Evolutionary conservation across 2,329 filamentous ascomycete species (phyloP).

Genomic region (Penicillium crustosum): DNA sequence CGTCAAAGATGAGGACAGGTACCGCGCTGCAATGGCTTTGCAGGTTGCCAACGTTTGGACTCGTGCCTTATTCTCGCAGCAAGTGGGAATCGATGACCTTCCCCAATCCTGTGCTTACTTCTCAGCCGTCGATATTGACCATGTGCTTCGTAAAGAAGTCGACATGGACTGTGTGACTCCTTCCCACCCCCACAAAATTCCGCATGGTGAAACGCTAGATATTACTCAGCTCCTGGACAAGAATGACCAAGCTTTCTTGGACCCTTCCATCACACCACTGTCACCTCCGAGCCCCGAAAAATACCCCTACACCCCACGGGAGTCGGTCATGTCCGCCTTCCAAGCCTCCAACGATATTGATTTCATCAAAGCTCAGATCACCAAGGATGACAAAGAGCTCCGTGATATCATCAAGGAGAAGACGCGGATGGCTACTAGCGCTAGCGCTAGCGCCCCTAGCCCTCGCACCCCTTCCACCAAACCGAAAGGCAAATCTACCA

Average conservation of each 20-base stretch:
- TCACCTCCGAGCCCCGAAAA: constrained; percentile 60
- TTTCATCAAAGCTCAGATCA: constrained; percentile 84
- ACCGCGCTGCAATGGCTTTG: constrained; percentile 85
- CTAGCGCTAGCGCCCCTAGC: constrained; percentile 11
- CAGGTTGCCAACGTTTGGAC: constrained; percentile 97
- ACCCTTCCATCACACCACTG: constrained; percentile 60
- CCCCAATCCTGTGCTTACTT: constrained; percentile 95
- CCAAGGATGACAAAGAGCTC: constrained; percentile 70
- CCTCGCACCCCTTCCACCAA: constrained; percentile 25
- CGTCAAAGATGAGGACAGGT: constrained; percentile 80
- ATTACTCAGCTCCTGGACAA: constrained; percentile 76
- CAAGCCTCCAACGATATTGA: constrained; percentile 54
- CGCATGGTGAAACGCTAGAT: constrained; percentile 82
- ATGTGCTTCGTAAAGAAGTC: constrained; percentile 95
- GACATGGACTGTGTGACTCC: constrained; percentile 97
- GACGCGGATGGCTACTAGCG: constrained; percentile 40
- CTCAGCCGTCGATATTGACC: constrained; percentile 90
- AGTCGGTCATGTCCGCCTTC: constrained; percentile 76
- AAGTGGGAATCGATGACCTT: constrained; percentile 92
- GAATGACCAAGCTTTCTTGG: constrained; percentile 66
- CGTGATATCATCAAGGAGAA: constrained; percentile 66
- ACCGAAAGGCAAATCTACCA: constrained; percentile 29
- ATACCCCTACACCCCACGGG: constrained; percentile 68
- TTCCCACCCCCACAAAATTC: constrained; percentile 74
- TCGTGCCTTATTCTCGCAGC: constrained; percentile 92